Evolutionary conservation across 257 asterid genomes (phyloP), one percentile per base, ranked within the genome.

Genomic region (Verbena officinalis): DNA sequence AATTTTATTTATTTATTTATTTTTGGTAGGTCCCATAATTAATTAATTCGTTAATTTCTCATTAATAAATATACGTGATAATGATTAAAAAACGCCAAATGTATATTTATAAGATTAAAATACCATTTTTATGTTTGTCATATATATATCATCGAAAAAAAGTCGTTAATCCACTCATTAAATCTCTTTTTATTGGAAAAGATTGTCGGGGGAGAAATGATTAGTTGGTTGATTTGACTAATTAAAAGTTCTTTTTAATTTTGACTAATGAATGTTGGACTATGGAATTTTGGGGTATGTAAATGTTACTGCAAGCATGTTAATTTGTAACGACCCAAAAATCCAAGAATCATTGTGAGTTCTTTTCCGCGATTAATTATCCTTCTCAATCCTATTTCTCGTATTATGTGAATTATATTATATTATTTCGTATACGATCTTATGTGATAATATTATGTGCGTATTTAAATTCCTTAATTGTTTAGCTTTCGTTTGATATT

Each of bases 211-310:
- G 72, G 65, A 65, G 65, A 65, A n/a, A 65, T 69, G 24, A 36
- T 72, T 79, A 65, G 70, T 55, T 79, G 55, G 56, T 62, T 70
- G 74, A 58, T 75, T 76, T 73, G 80, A 70, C 70, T 46, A 62
- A 48, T 56, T 38, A 21, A 21, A 33, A 17, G 22, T 4, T 36
- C 21, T 58, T 53, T 58, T 53, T 42, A 27, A 60, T 11, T 27
- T 27, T 17, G 13, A n/a, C 16, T 44, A 44, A 17, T 33, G 67
- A 52, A 22, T 20, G 45, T 34, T 20, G 17, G 36, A 42, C 5
- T 48, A 17, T 44, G 59, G 52, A 10, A 4, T 2, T 2, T 55
- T 31, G 24, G 43, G 9, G 14, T 51, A 31, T 46, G 2, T 43
- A 58, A 9, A 27, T 27, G 5, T 27, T 5, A 27, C 46, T 57